Percentiles rank a stretch among this genome's conserved stretches.
phyloP scores from a whole-genome alignment of 225 moss, liverwort and hornwort species.

The Pseudisothecium myosuroides region DNA sequence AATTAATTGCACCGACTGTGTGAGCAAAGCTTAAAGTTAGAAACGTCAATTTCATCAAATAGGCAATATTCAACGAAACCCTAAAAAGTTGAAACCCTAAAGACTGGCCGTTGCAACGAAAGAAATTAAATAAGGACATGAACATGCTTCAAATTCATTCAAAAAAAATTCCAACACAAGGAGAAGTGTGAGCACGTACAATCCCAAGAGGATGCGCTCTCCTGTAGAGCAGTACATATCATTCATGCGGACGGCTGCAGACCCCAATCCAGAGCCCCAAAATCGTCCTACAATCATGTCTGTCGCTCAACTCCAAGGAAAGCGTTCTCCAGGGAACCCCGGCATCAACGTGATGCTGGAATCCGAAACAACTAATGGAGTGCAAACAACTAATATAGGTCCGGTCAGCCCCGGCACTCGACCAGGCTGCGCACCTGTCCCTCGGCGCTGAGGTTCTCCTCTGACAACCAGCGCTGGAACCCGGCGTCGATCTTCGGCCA shows the following conservation, averaged over 20 bases:
- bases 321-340: neutral
- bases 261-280: neutral
- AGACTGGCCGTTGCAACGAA: neutral
- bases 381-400: neutral
- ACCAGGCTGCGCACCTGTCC: too few species aligned
- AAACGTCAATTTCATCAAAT: too few species aligned
- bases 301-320: neutral
- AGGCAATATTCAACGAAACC: too few species aligned
- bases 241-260: conserved; percentile 16
- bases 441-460: too few species aligned
- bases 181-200: conserved; percentile 28
- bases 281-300: neutral
- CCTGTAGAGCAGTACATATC: conserved; percentile 86
- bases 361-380: neutral
- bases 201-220: conserved; percentile 68
- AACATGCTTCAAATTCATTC: neutral
- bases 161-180: neutral
- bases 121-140: neutral
- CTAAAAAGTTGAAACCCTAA: neutral
- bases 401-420: too few species aligned
- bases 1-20: neutral
- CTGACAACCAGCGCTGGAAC: too few species aligned
- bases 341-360: neutral
- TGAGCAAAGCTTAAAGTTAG: too few species aligned
- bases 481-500: too few species aligned